phyloP scores from a whole-genome alignment of 345 rosid genomes.

The Limnanthes douglasii region DNA sequence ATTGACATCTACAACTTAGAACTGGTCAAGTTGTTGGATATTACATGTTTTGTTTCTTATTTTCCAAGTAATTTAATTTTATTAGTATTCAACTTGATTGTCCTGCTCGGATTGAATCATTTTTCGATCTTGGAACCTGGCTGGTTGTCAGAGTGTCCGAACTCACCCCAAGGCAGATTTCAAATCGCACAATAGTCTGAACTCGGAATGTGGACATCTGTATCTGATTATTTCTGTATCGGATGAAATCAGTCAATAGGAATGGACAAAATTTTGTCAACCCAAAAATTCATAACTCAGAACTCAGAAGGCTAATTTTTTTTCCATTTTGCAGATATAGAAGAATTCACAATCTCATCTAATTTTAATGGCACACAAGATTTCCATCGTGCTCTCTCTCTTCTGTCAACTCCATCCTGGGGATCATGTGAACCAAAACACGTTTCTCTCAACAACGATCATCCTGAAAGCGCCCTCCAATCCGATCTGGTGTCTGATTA shows the following conservation, averaged over 20 bases:
- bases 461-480: constrained; percentile 17
- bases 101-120: too few species aligned
- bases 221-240: neutral
- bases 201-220: constrained; percentile 1
- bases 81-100: too few species aligned
- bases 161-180: neutral
- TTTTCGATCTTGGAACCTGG: too few species aligned
- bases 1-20: too few species aligned
- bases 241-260: neutral
- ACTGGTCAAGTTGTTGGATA: too few species aligned
- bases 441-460: constrained; percentile 21
- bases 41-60: too few species aligned
- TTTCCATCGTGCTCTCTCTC: constrained; percentile 98
- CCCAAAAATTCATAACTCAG: too few species aligned
- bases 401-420: constrained; percentile 82
- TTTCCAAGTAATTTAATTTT: too few species aligned
- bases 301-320: too few species aligned
- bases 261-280: too few species aligned
- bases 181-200: too few species aligned
- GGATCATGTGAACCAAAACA: constrained; percentile 34
- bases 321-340: constrained; percentile 17
- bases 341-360: constrained; percentile 37
- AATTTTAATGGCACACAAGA: constrained; percentile 42
- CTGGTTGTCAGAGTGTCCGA: too few species aligned
- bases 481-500: constrained; percentile 18